Evolutionary conservation across 2,329 filamentous ascomycete species (phyloP), one percentile per base, ranked within the genome.

Genomic region (Trichophyton simii): DNA sequence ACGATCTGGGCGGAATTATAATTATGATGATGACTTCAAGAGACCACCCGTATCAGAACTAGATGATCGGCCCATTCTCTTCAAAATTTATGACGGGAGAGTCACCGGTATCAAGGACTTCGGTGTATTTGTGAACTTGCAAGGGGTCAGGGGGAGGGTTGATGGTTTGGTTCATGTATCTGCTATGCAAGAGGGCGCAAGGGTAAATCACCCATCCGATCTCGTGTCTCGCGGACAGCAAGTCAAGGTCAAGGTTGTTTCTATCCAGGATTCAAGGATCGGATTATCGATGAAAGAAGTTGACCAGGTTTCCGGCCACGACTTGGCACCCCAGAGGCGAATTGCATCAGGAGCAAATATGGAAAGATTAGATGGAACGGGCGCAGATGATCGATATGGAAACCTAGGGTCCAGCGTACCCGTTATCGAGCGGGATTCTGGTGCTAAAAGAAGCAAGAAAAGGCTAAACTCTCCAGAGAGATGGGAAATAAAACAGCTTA

Each of bases 261-360:
- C 88, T 70, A 86, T 96, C 60, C 88, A 97, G 69, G 87, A 87
- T 3, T 84, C 80, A 60, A 83, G 89, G 31, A 86, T 97, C 68
- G 91, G 91, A 0, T 77, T 99, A 4, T 96, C 91, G 0, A 96
- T 99, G 91, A 96, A 96, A 70, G 92, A 96, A 64, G 91, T 96
- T 15, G 92, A 99, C 67, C 94, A 99, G 72, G 82, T 83, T 34
- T 91, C 88, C 2, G 94, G 94, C 4, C 82, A 84, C 69, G 94
- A 99, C 69, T 77, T 96, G 44, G 84, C 87, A 34, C 90, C 91
- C 0, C 85, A 91, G 65, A 82, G 83, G 62, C 82, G 87, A 55
- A 83, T 97, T 69, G 86, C 88, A 34, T 94, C 92, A 1, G 94
- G 94, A 6, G 94, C 94, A 9, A 99, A 99, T 68, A 88, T 87